Evolutionary conservation across 2,329 filamentous ascomycete genomes (phyloP).

Genomic region (Pseudogymnoascus sp.): DNA sequence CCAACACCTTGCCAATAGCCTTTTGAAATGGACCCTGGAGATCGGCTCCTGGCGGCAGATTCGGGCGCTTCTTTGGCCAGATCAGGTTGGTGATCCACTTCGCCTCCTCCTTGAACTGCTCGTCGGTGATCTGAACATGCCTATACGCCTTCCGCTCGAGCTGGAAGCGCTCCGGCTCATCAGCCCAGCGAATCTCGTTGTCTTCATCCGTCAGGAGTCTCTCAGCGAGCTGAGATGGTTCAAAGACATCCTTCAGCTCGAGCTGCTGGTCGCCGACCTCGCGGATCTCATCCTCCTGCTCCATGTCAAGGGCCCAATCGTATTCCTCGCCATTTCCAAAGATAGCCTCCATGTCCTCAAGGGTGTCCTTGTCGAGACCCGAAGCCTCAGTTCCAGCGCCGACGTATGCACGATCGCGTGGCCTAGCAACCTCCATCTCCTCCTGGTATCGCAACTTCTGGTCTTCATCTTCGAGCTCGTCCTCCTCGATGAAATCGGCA

Average conservation of each 20-base stretch:
- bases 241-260: slow-evolving; percentile 95
- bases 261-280: slow-evolving; percentile 73
- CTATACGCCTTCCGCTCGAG: slow-evolving; percentile 84
- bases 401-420: slow-evolving; percentile 60
- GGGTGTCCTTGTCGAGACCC: slow-evolving; percentile 80
- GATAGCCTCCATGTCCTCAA: slow-evolving; percentile 93
- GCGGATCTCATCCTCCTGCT: slow-evolving; percentile 76
- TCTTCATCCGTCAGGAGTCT: slow-evolving; percentile 94
- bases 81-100: slow-evolving; percentile 87
- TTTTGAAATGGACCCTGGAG: slow-evolving; percentile 77
- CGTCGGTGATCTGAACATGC: slow-evolving; percentile 67
- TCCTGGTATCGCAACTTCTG: slow-evolving; percentile 68
- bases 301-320: slow-evolving; percentile 83
- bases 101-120: slow-evolving; percentile 84
- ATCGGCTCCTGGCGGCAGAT: slow-evolving; percentile 48
- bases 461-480: slow-evolving; percentile 80
- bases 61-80: slow-evolving; percentile 69
- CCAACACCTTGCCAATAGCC: slow-evolving; percentile 82
- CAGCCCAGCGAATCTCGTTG: slow-evolving; percentile 77
- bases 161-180: slow-evolving; percentile 92
- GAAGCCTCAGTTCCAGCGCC: slow-evolving; percentile 67
- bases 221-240: slow-evolving; percentile 88
- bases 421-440: slow-evolving; percentile 80
- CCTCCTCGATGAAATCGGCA: slow-evolving; percentile 95
- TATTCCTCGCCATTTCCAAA: slow-evolving; percentile 96